Base-by-base conservation (phyloP, 2,329 filamentous ascomycete genomes). In the Hypoxylon sp. region DNA sequence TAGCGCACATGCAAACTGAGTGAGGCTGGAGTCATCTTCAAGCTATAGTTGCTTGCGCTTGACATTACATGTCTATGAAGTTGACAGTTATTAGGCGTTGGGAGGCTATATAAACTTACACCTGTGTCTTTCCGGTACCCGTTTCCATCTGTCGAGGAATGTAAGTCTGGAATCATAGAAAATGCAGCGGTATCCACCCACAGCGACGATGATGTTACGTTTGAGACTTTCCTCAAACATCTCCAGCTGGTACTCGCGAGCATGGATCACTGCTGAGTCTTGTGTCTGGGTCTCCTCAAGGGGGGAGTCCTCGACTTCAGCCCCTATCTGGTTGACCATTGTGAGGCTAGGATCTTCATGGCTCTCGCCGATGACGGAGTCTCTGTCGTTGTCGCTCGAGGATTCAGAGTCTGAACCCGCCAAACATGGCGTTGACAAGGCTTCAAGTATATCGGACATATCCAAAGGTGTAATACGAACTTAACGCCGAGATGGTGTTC, bases 101-200 rank as follows among this genome's bases (percentile, higher is more conserved):
- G 25, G 12, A 8, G 21, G 12, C 25, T 12, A 37, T 48, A 43
- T 41, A 32, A 14, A 78, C 85, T 78, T 84, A 92, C 90, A 94
- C 86, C 69, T 91, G 88, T 2, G 91, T 94, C 76, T 94, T 94
- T 1, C 91, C 91, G 68, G 87, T 92, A 1, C 91, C 91, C 0
- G 91, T 94, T 67, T 92, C 91, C 91, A 94, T 94, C 90, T 78
- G 58, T 32, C 43, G 21, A 47, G 25, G 39, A 34, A 51, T 23
- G 61, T 62, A 59, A 61, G 53, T 21, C 8, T 11, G 7, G 51
- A 4, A 16, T 11, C 11, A 12, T 12, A 41, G 27, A 30, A 48
- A 51, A 30, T 11, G 8, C 8, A 16, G 27, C 9, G 11, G 19
- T 27, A 16, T 52, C 32, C 12, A 78, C 83, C 66, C 80, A 92